Evolutionary conservation across 2,329 filamentous ascomycete species (phyloP), one percentile per base, ranked within the genome.

Genomic region (Curvularia verruculosa): DNA sequence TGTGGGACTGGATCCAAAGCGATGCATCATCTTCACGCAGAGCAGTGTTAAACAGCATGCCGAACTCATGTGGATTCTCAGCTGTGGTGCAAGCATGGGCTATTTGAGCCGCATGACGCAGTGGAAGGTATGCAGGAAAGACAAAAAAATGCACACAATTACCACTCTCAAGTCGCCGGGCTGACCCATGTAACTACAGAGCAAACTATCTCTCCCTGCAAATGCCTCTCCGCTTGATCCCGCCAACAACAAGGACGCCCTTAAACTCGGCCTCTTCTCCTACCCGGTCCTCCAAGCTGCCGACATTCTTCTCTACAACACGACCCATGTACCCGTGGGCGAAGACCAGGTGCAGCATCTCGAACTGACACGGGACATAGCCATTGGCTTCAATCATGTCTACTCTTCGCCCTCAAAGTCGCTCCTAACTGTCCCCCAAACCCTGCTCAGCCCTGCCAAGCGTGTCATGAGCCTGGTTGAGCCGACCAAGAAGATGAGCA

Each of bases 91-190:
- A 23, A 94, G 91, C 5, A 92, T 95, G 77, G 95, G 95, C 37
- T 96, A 96, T 77, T 81, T 99, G n/a, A 89, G 89, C 9, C 84
- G 95, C n/a, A 99, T 99, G 95, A 98, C 95, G 26, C 95, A 98
- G 77, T 99, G 95, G 93, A 99, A 99, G 87, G 92, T 91, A 71
- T 37, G n/a, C 49, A 7, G 6, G 1, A 36, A 36, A 36, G 31
- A n/a, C n/a, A n/a, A 34, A 34, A n/a, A 9, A 34, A 34, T 34
- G 13, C 31, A 36, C 8, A 29, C 26, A 28, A 28, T 28, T 8
- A 29, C 34, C 34, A n/a, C 34, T 18, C 34, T n/a, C 34, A 36
- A 36, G 34, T n/a, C 15, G 31, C 34, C 15, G 31, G 44, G 3
- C 51, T 60, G 37, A 58, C 48, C 12, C 12, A 37, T 31, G 15